Evolutionary conservation across 805 yeast genomes (phyloP).

Genomic region (Tetrapisispora phaffii): DNA sequence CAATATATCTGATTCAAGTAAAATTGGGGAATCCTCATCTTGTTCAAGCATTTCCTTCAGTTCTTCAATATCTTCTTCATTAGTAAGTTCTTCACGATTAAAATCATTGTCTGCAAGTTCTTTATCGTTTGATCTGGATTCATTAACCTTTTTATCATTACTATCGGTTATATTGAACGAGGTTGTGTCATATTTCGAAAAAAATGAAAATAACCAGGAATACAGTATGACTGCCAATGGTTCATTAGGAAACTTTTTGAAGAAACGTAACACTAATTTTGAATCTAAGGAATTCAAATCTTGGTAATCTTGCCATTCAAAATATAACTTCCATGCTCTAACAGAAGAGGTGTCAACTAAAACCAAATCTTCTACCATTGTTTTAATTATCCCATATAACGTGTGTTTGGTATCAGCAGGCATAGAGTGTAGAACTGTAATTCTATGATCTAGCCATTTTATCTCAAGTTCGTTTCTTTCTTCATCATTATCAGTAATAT

Average conservation of each 20-base stretch:
- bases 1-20: slow-evolving; percentile 38
- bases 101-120: slow-evolving; percentile 8
- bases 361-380: slow-evolving; percentile 63
- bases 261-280: slow-evolving; percentile 39
- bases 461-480: slow-evolving; percentile 52
- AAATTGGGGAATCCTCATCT: slow-evolving; percentile 14
- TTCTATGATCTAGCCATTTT: slow-evolving; percentile 46
- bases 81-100: slow-evolving; percentile 9
- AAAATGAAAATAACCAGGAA: slow-evolving; percentile 56
- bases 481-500: slow-evolving; percentile 51
- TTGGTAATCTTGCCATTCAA: slow-evolving; percentile 62
- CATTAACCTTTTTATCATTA: slow-evolving; percentile 10
- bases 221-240: slow-evolving; percentile 55
- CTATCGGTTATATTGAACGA: slow-evolving; percentile 8
- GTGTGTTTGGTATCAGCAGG: slow-evolving; percentile 37
- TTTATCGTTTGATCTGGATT: not conserved
- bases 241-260: slow-evolving; percentile 45
- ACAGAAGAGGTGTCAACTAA: slow-evolving; percentile 51
- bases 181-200: slow-evolving; percentile 47
- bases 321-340: slow-evolving; percentile 61
- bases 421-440: slow-evolving; percentile 42
- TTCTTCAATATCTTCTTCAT: slow-evolving; percentile 14
- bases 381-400: slow-evolving; percentile 37
- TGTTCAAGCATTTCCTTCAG: slow-evolving; percentile 19
- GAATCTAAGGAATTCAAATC: slow-evolving; percentile 42